These are phyloP conservation scores for Kentomonas sorsogonicus DNA, from an alignment of 208 protist species.

Conservation along the genomic window DNA sequence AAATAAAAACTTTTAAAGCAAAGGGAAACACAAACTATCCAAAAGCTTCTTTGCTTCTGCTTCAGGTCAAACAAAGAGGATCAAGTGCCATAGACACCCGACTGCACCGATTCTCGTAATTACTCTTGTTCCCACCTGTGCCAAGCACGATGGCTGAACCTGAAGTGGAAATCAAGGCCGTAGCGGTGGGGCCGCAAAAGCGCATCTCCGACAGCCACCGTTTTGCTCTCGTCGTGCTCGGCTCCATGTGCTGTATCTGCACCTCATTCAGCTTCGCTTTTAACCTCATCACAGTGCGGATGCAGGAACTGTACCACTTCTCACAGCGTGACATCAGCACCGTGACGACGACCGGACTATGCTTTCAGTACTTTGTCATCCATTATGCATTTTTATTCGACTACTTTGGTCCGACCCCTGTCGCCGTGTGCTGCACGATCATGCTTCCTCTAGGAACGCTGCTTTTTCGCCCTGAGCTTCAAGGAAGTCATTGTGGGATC, in stretches of 20 bases:
- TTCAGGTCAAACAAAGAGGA: no score
- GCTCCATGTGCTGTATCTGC: not conserved
- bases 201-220: not conserved
- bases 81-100: not conserved
- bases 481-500: slow-evolving; percentile 22
- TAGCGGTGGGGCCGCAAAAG: not conserved
- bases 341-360: no score
- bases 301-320: no score
- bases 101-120: not conserved
- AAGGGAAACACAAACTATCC: not conserved
- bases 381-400: slow-evolving; percentile 34
- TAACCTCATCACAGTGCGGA: no score
- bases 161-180: not conserved
- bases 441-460: slow-evolving; percentile 15
- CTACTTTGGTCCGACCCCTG: slow-evolving; percentile 26
- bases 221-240: not conserved
- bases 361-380: slow-evolving; percentile 20
- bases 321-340: no score
- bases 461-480: slow-evolving; percentile 29
- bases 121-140: not conserved
- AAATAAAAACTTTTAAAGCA: not conserved
- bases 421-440: slow-evolving; percentile 20
- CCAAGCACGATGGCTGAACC: not conserved
- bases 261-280: no score
- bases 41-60: no score